Evolutionary conservation across 2,329 filamentous ascomycete species (phyloP).

Genomic region (Amauroascus verrucosus): DNA sequence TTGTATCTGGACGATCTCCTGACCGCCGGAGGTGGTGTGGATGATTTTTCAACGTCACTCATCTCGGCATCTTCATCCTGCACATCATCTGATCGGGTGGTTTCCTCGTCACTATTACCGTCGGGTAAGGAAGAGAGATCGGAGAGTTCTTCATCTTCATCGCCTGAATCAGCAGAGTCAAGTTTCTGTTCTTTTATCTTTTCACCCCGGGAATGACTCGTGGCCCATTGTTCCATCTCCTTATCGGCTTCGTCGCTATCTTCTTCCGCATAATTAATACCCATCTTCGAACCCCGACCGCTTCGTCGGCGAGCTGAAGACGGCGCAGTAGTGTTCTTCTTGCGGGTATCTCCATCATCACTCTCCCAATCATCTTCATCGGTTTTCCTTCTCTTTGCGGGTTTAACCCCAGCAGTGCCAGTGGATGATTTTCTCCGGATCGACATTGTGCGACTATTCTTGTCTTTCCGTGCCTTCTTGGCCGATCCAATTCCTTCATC

Average conservation of each 20-base stretch:
- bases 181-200: constrained; percentile 16
- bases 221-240: constrained; percentile 33
- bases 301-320: constrained; percentile 32
- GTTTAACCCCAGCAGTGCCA: constrained; percentile 15
- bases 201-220: constrained; percentile 19
- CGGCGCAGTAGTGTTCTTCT: constrained; percentile 25
- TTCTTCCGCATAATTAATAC: constrained; percentile 37
- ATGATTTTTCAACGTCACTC: constrained; percentile 12
- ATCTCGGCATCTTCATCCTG: constrained; percentile 11
- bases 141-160: constrained; percentile 11
- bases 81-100: constrained; percentile 14
- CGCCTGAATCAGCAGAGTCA: constrained; percentile 4
- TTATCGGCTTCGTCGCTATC: constrained; percentile 37
- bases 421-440: constrained; percentile 29
- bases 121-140: constrained; percentile 6
- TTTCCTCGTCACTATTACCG: constrained; percentile 31
- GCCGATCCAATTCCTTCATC: constrained; percentile 8
- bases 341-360: constrained; percentile 34
- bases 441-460: constrained; percentile 20
- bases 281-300: constrained; percentile 27
- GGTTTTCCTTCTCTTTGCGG: constrained; percentile 29
- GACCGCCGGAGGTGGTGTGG: constrained; percentile 1
- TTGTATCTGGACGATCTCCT: background rate
- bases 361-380: constrained; percentile 34
- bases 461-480: constrained; percentile 20